A percentile compares a stretch with the other conserved stretches of the same genome.
These are phyloP conservation scores for Phytophthora pistaciae DNA, from an alignment of 352 stramenopile species.

Conservation along the genomic window DNA sequence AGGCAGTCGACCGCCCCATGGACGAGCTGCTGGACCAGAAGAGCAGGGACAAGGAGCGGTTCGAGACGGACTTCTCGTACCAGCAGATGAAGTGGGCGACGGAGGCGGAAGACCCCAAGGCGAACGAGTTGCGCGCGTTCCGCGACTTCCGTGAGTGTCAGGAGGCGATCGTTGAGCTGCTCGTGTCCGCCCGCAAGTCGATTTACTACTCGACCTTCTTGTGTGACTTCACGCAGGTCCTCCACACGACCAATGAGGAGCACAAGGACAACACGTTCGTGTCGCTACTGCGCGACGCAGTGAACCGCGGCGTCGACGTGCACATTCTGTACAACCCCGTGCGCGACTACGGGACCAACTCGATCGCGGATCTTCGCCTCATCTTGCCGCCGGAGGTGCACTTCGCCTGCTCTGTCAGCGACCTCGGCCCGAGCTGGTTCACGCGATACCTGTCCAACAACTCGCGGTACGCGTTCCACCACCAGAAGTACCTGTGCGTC, in stretches of 20 bases:
- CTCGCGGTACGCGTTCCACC: constrained; percentile 84
- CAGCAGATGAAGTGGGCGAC: constrained; percentile 69
- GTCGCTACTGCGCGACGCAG: constrained; percentile 62
- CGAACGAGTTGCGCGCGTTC: constrained; percentile 43
- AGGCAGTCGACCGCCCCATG: constrained; percentile 35
- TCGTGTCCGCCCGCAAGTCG: constrained; percentile 59
- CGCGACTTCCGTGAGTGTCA: constrained; percentile 77
- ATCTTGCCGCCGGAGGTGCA: constrained; percentile 59
- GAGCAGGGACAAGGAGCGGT: constrained; percentile 23
- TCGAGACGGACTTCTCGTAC: constrained; percentile 64
- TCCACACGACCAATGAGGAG: constrained; percentile 41
- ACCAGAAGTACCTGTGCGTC: constrained; percentile 84
- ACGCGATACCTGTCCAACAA: constrained; percentile 76
- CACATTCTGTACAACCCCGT: constrained; percentile 82
- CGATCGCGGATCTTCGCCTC: constrained; percentile 52
- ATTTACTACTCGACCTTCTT: constrained; percentile 88
- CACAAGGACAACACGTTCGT: constrained; percentile 61
- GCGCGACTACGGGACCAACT: constrained; percentile 76
- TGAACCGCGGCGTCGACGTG: constrained; percentile 69
- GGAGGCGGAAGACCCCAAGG: constrained; percentile 28
- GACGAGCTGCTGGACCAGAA: constrained; percentile 33
- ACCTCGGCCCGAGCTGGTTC: constrained; percentile 61
- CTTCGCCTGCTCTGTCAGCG: constrained; percentile 71
- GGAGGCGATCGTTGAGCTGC: constrained; percentile 60
- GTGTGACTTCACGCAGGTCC: constrained; percentile 75